Evolutionary conservation across 1,284 basidiomycete genomes (phyloP).

Genomic region (Hypsizygus ulmarius): DNA sequence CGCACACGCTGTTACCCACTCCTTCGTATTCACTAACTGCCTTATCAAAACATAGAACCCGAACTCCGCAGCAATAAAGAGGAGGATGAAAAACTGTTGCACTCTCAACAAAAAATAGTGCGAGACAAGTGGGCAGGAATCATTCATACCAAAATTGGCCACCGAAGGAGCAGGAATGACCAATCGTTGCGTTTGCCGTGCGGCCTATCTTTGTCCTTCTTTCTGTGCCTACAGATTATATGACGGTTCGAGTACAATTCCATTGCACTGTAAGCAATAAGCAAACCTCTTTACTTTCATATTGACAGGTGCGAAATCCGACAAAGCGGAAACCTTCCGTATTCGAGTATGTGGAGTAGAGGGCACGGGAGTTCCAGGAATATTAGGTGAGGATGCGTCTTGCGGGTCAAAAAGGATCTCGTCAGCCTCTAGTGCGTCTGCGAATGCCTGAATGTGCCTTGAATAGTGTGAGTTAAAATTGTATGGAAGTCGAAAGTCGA

Average conservation of each 20-base stretch:
- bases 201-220: slow-evolving; percentile 42
- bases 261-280: background rate
- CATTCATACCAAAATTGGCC: slow-evolving; percentile 81
- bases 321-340: slow-evolving; percentile 82
- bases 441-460: slow-evolving; percentile 74
- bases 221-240: slow-evolving; percentile 41
- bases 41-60: slow-evolving; percentile 83
- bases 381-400: slow-evolving; percentile 33
- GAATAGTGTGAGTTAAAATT: slow-evolving; percentile 12
- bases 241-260: background rate
- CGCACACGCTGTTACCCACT: slow-evolving; percentile 87
- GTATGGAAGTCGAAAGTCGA: slow-evolving; percentile 6
- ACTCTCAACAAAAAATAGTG: background rate
- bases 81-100: slow-evolving; percentile 72
- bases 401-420: slow-evolving; percentile 49
- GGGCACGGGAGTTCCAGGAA: slow-evolving; percentile 33
- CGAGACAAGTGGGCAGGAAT: background rate
- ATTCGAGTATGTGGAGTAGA: slow-evolving; percentile 39
- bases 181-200: slow-evolving; percentile 66
- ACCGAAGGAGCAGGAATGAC: slow-evolving; percentile 79
- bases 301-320: slow-evolving; percentile 92
- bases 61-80: slow-evolving; percentile 87
- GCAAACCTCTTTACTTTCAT: slow-evolving; percentile 67
- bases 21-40: slow-evolving; percentile 91
- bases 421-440: slow-evolving; percentile 61